Percentiles rank a stretch among this genome's conserved stretches.
Evolutionary conservation across 305 asterid species (phyloP).

Genomic region (Solanum hybrid): DNA sequence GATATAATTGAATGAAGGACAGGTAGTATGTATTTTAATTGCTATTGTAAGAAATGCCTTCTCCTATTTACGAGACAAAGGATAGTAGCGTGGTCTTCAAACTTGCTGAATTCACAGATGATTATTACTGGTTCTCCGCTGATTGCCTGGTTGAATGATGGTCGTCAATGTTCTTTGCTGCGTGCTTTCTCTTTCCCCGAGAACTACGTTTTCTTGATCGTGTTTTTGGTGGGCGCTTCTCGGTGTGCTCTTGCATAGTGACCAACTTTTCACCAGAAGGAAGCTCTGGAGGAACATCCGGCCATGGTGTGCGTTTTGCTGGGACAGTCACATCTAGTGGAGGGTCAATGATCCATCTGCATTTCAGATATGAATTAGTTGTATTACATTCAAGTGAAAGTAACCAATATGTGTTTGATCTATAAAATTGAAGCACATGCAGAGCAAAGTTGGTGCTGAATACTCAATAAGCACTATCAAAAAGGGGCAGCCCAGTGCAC

Average conservation of each 20-base stretch:
- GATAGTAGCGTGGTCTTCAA: slow-evolving; percentile 16
- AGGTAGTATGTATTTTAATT: slow-evolving; percentile 31
- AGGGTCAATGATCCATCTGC: slow-evolving; percentile 90
- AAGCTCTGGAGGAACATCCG: slow-evolving; percentile 85
- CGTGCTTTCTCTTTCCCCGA: slow-evolving; percentile 62
- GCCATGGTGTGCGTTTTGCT: slow-evolving; percentile 97
- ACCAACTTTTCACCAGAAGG: slow-evolving; percentile 40
- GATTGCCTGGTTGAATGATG: slow-evolving; percentile 29
- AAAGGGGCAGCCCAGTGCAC: not conserved
- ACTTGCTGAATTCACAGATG: slow-evolving; percentile 27
- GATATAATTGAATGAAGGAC: slow-evolving; percentile 3
- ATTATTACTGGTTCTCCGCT: slow-evolving; percentile 25
- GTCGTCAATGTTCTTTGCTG: slow-evolving; percentile 39
- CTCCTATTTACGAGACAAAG: slow-evolving; percentile 22
- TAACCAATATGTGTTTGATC: not conserved
- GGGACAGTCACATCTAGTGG: slow-evolving; percentile 82
- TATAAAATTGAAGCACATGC: not conserved
- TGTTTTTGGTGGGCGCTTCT: slow-evolving; percentile 43
- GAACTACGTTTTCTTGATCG: slow-evolving; percentile 65
- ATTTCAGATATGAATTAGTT: not conserved
- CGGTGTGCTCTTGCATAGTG: slow-evolving; percentile 35
- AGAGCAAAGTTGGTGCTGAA: not conserved
- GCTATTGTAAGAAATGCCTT: slow-evolving; percentile 28
- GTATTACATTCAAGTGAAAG: not conserved
- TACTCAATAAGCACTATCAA: not conserved